Conservation (phyloP, 805 yeast species). For the Kuraishia borneana region DNA sequence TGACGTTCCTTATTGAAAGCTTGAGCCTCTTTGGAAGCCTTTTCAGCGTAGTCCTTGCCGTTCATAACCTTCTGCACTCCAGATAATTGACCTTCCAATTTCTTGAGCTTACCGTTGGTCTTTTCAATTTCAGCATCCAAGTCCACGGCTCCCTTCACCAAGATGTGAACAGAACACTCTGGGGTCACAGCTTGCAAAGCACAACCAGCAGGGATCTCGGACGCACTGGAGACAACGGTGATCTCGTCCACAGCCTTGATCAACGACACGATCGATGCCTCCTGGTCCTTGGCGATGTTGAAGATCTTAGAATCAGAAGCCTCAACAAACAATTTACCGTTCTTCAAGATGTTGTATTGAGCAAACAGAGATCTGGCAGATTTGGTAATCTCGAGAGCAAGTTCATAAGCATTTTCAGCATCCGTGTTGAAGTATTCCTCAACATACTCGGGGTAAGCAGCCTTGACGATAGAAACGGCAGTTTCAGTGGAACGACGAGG, state of each 20-base stretch:
- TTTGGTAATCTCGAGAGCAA: constrained; percentile 78
- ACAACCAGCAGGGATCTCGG: constrained; percentile 78
- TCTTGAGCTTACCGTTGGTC: constrained; percentile 65
- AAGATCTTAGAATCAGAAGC: constrained; percentile 35
- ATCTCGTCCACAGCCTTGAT: constrained; percentile 83
- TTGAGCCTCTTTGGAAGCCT: constrained; percentile 76
- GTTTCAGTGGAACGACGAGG: constrained; percentile 74
- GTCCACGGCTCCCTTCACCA: constrained; percentile 92
- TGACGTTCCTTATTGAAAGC: constrained; percentile 60
- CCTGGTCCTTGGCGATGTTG: constrained; percentile 55
- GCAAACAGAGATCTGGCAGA: constrained; percentile 86
- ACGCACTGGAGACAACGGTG: constrained; percentile 41
- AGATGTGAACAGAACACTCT: constrained; percentile 73
- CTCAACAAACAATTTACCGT: constrained; percentile 80
- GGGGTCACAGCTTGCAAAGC: constrained; percentile 77
- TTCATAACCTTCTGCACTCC: constrained; percentile 59
- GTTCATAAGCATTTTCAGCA: constrained; percentile 69
- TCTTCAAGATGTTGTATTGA: constrained; percentile 81
- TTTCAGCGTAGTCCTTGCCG: constrained; percentile 70
- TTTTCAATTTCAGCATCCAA: constrained; percentile 83
- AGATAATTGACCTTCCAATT: constrained; percentile 46
- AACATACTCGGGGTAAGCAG: constrained; percentile 63
- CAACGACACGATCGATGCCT: constrained; percentile 79
- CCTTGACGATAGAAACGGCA: constrained; percentile 63
- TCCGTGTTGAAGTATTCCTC: constrained; percentile 49